Evolutionary conservation across 768 basidiomycete species (phyloP).

Genomic region (Naematelia aurantialba): DNA sequence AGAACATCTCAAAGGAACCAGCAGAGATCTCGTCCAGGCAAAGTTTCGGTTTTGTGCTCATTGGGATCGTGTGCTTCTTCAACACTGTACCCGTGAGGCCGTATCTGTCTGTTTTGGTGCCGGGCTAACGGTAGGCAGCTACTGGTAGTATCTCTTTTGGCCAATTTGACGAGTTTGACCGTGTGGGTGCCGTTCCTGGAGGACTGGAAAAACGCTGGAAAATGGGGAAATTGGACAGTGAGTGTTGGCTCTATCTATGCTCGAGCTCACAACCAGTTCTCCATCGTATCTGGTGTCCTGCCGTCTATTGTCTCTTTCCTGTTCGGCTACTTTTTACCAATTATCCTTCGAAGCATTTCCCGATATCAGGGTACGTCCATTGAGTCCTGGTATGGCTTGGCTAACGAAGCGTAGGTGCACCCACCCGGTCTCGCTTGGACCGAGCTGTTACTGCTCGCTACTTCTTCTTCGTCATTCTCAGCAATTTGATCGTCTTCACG

Average conservation of each 20-base stretch:
- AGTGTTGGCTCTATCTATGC: slow-evolving; percentile 8
- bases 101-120: neutral
- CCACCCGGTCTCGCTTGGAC: slow-evolving; percentile 75
- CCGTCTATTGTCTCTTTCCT: slow-evolving; percentile 82
- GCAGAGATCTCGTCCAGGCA: slow-evolving; percentile 65
- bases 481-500: slow-evolving; percentile 90
- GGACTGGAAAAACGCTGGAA: slow-evolving; percentile 65
- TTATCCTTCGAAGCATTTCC: slow-evolving; percentile 79
- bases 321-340: slow-evolving; percentile 86
- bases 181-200: slow-evolving; percentile 69
- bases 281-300: slow-evolving; percentile 83
- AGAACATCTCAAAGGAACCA: slow-evolving; percentile 74
- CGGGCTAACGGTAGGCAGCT: slow-evolving; percentile 49
- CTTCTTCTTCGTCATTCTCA: slow-evolving; percentile 88
- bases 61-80: slow-evolving; percentile 79
- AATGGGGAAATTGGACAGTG: slow-evolving; percentile 51
- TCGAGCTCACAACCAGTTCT: slow-evolving; percentile 55
- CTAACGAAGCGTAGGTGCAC: slow-evolving; percentile 53
- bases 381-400: neutral
- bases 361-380: slow-evolving; percentile 61
- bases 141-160: slow-evolving; percentile 80
- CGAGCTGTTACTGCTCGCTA: slow-evolving; percentile 89
- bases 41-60: slow-evolving; percentile 70
- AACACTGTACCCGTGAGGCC: slow-evolving; percentile 71
- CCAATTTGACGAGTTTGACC: slow-evolving; percentile 75